Conservation (phyloP, 2,329 filamentous ascomycete species). For the Pyrenochaeta sp. region DNA sequence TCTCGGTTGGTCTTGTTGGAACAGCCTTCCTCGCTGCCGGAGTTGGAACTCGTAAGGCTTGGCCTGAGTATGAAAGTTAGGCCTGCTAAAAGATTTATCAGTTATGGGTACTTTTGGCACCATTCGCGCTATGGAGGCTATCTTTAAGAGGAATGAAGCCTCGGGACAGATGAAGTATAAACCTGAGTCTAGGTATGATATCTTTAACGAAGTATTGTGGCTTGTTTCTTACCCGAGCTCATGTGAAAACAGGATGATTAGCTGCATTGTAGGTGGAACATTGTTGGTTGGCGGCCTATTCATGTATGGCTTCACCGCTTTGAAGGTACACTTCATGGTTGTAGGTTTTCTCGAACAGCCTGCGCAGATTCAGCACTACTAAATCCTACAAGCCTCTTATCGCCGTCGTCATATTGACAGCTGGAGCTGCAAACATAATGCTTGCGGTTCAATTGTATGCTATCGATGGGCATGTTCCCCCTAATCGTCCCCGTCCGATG, state of each 20-base stretch:
- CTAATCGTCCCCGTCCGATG: not conserved
- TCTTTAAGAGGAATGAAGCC: conserved; percentile 11
- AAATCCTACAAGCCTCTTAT: conserved; percentile 3
- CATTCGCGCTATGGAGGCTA: conserved; percentile 19
- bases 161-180: conserved; percentile 11
- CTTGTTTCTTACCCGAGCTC: not conserved
- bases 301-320: conserved; percentile 20
- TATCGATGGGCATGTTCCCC: conserved; percentile 9
- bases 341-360: not conserved
- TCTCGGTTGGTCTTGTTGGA: conserved; percentile 20
- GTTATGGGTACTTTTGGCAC: conserved; percentile 20
- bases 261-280: conserved; percentile 10
- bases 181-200: conserved; percentile 14
- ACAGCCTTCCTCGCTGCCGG: conserved; percentile 20
- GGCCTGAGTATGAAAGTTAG: not conserved
- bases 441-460: conserved; percentile 17
- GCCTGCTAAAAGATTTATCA: not conserved
- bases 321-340: conserved; percentile 16
- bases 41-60: conserved; percentile 9
- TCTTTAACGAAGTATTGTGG: not conserved
- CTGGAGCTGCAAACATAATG: conserved; percentile 18
- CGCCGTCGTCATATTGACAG: conserved; percentile 11
- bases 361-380: not conserved
- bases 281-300: conserved; percentile 15
- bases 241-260: conserved; percentile 4